phyloP scores from a whole-genome alignment of 495 filamentous ascomycete genomes.

The Tuber umbilicatum region DNA sequence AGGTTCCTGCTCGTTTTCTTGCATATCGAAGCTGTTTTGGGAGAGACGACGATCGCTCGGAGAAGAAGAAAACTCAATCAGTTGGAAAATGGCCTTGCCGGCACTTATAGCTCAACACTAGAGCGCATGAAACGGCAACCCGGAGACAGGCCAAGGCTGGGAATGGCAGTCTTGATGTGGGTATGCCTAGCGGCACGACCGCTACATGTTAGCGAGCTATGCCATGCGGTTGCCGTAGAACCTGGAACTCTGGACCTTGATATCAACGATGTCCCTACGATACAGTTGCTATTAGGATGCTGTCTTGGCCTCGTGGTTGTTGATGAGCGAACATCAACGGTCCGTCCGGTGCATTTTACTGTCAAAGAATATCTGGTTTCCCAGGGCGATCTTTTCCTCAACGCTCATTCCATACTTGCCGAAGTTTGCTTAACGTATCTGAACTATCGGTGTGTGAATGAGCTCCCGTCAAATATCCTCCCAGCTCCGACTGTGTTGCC shows the following conservation, averaged over 20 bases:
- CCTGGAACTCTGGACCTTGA: neutral
- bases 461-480: neutral
- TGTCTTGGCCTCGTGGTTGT: neutral
- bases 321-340: neutral
- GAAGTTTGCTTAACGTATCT: conserved; percentile 2
- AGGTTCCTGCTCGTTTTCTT: conserved; percentile 2
- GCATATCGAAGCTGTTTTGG: neutral
- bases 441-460: neutral
- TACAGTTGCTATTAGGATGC: neutral
- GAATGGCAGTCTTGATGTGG: neutral
- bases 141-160: neutral
- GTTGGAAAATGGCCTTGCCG: neutral
- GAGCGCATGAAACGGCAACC: neutral
- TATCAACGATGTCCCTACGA: neutral
- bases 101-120: neutral
- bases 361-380: conserved; percentile 1
- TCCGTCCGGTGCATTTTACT: neutral
- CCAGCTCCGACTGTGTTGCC: neutral
- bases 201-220: neutral
- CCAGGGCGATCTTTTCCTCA: neutral
- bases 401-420: neutral
- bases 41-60: neutral
- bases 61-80: neutral
- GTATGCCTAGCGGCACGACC: neutral
- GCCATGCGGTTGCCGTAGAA: neutral